Conservation (phyloP, 345 rosid species). For the Hypericum androsaemum region DNA sequence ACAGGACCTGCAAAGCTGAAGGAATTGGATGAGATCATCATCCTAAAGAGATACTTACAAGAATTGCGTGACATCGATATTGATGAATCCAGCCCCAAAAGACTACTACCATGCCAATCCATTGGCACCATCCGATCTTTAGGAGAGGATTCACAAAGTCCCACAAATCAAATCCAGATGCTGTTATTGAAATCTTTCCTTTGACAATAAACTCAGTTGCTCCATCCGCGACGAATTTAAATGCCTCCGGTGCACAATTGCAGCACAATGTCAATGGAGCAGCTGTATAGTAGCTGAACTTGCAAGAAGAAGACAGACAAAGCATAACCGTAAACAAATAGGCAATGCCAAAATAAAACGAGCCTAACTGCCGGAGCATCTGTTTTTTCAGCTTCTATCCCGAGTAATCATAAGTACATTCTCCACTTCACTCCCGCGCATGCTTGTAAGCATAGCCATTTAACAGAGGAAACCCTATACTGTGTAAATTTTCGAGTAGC, state of each 20-base stretch:
- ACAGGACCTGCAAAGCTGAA: too few species aligned
- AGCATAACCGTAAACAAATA: background rate
- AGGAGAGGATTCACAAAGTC: slow-evolving; percentile 27
- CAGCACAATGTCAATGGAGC: slow-evolving; percentile 60
- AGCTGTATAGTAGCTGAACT: slow-evolving; percentile 43
- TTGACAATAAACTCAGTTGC: slow-evolving; percentile 34
- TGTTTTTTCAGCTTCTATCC: too few species aligned
- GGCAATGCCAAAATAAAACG: slow-evolving; percentile 1
- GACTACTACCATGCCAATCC: slow-evolving; percentile 52
- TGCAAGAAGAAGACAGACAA: slow-evolving; percentile 9
- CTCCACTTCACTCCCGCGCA: too few species aligned
- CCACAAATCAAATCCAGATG: slow-evolving; percentile 26
- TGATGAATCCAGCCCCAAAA: slow-evolving; percentile 79
- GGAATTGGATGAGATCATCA: too few species aligned
- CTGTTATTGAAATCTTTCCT: slow-evolving; percentile 27
- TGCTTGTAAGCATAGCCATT: too few species aligned
- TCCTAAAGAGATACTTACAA: slow-evolving; percentile 28
- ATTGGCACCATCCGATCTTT: slow-evolving; percentile 49
- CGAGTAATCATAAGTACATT: too few species aligned
- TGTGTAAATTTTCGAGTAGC: too few species aligned
- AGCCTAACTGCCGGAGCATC: background rate
- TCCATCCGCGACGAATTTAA: slow-evolving; percentile 29
- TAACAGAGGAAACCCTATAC: too few species aligned
- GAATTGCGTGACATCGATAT: slow-evolving; percentile 45
- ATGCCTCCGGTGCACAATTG: slow-evolving; percentile 28